phyloP scores from a whole-genome alignment of 1,284 basidiomycete species.

The Pascua sp. region DNA sequence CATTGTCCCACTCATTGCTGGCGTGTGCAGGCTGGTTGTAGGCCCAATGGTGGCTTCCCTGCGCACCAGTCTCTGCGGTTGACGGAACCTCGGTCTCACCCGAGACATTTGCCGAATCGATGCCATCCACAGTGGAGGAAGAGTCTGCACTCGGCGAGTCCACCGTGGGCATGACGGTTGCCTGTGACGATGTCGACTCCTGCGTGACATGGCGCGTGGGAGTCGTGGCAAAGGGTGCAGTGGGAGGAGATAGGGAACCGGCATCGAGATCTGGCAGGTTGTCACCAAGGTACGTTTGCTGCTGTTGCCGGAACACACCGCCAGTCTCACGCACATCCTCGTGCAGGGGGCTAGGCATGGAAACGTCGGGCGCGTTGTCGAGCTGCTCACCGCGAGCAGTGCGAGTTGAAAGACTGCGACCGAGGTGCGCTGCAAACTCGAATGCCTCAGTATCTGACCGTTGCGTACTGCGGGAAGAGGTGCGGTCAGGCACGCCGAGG shows the following conservation, averaged over 20 bases:
- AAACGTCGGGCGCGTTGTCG: constrained; percentile 4
- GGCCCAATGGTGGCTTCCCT: no score
- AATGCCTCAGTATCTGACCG: constrained; percentile 38
- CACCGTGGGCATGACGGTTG: not conserved
- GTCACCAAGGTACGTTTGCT: no score
- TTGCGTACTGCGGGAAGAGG: constrained; percentile 35
- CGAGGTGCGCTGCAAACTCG: constrained; percentile 44
- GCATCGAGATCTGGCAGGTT: no score
- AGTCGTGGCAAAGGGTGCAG: constrained; percentile 6
- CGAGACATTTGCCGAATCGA: no score
- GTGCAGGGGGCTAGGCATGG: constrained; percentile 5
- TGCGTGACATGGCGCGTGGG: constrained; percentile 25
- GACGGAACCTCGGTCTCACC: no score
- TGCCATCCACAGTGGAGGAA: no score
- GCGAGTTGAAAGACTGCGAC: constrained; percentile 37
- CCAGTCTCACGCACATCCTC: constrained; percentile 1
- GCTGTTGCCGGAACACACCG: no score
- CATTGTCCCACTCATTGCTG: no score
- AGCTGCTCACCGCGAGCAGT: constrained; percentile 30
- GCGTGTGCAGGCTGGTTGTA: no score
- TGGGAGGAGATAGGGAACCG: no score
- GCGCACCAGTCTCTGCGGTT: no score
- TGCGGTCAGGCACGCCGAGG: constrained; percentile 22
- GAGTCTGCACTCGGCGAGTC: no score
- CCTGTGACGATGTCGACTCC: constrained; percentile 32